These are phyloP conservation scores for Chrysophaeum taylorii DNA, from an alignment of 352 stramenopile species.

Conservation along the genomic window DNA sequence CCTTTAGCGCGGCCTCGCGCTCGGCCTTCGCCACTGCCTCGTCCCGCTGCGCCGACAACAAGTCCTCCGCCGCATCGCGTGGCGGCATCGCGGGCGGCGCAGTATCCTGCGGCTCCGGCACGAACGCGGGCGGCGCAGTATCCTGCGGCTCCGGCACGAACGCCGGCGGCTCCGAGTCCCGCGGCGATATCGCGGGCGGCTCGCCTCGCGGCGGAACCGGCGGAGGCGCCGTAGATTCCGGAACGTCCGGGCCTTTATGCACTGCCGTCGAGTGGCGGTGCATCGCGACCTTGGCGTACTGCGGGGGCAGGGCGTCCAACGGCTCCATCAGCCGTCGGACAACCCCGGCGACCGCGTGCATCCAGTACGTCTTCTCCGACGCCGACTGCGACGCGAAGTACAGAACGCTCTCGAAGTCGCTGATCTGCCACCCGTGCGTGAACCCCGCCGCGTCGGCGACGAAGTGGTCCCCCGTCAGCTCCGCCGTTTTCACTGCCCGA, in stretches of 20 bases:
- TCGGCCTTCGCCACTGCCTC: too few relatives aligned
- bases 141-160: background rate
- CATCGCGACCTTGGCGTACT: background rate
- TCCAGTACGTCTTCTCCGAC: constrained; percentile 1
- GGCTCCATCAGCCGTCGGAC: constrained; percentile 1
- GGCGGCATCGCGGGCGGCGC: background rate
- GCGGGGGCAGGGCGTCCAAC: background rate
- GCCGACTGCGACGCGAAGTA: background rate
- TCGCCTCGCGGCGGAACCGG: too few relatives aligned
- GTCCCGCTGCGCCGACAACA: too few relatives aligned
- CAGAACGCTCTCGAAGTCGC: background rate
- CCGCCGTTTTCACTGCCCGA: background rate
- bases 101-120: background rate
- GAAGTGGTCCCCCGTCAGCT: background rate
- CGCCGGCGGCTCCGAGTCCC: background rate
- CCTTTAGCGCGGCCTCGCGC: too few relatives aligned
- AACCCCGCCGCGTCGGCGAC: background rate
- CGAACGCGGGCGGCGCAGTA: background rate
- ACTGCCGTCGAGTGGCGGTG: too few relatives aligned
- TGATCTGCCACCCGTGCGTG: background rate
- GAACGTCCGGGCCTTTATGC: background rate
- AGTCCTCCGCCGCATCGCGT: too few relatives aligned
- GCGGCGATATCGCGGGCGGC: background rate
- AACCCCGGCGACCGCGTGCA: background rate
- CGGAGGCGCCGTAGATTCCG: too few relatives aligned